Evolutionary conservation across 2,329 filamentous ascomycete species (phyloP).

Genomic region (Paecilomyces niveus): DNA sequence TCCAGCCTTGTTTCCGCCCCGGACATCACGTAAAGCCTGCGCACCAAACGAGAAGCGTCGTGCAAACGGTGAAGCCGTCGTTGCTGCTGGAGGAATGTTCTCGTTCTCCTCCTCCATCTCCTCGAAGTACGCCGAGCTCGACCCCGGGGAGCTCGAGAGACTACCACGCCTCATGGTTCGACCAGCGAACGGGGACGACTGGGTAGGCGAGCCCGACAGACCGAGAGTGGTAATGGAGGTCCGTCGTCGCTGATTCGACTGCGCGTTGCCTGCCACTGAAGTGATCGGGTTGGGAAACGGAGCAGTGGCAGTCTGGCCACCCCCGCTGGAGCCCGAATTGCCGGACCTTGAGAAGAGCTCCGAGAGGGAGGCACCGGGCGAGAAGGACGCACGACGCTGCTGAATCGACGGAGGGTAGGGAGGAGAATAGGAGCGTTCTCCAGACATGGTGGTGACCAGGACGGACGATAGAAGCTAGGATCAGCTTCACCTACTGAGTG

Average conservation of each 20-base stretch:
- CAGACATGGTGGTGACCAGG: constrained; percentile 39
- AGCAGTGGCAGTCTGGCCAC: constrained; percentile 5
- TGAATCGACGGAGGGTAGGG: constrained; percentile 30
- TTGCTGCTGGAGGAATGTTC: constrained; percentile 45
- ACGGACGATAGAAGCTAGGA: not conserved
- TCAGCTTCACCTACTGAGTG: not conserved
- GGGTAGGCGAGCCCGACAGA: constrained; percentile 64
- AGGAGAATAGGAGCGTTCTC: constrained; percentile 32
- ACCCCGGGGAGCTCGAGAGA: constrained; percentile 55
- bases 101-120: constrained; percentile 55
- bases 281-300: constrained; percentile 44
- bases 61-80: constrained; percentile 60
- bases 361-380: constrained; percentile 31
- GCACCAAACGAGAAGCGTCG: constrained; percentile 87
- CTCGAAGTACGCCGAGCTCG: constrained; percentile 30
- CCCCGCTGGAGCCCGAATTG: constrained; percentile 9
- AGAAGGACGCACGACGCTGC: constrained; percentile 41
- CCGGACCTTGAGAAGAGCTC: constrained; percentile 33
- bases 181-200: constrained; percentile 44
- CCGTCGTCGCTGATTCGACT: constrained; percentile 52
- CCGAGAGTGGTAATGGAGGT: constrained; percentile 69
- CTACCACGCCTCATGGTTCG: constrained; percentile 55
- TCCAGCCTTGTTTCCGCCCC: constrained; percentile 54
- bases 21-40: constrained; percentile 66
- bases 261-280: constrained; percentile 41